Conservation (phyloP, 208 protist genomes). For the Blechomonas ayalai region DNA sequence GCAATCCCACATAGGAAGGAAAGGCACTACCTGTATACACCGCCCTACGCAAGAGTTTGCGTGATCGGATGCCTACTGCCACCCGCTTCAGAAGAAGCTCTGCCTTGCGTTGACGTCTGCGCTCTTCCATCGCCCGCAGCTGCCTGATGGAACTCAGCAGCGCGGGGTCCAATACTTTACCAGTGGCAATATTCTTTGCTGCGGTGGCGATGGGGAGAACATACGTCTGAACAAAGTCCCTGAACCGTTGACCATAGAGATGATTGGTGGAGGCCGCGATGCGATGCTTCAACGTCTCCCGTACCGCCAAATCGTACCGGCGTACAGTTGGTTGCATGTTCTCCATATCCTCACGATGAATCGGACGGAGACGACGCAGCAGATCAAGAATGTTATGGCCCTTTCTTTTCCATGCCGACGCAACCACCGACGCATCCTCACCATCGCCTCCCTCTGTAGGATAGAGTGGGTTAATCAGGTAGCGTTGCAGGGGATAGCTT, state of each 20-base stretch:
- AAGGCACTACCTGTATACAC: conserved; percentile 42
- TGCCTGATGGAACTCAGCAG: conserved; percentile 29
- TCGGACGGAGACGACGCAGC: conserved; percentile 2
- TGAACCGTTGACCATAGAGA: conserved; percentile 14
- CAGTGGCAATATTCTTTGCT: conserved; percentile 13
- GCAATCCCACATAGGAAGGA: conserved; percentile 27
- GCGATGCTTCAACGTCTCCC: background rate
- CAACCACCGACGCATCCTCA: too few species aligned
- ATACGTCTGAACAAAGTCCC: conserved; percentile 25
- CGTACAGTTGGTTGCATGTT: conserved; percentile 6
- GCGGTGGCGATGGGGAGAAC: conserved; percentile 29
- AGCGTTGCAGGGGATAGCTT: too few species aligned
- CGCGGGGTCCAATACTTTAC: conserved; percentile 10
- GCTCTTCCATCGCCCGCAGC: conserved; percentile 26
- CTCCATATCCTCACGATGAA: background rate
- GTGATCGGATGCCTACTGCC: conserved; percentile 40
- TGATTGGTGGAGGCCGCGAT: conserved; percentile 7
- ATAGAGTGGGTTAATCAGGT: too few species aligned
- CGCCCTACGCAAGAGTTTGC: conserved; percentile 15
- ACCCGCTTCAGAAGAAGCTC: conserved; percentile 36
- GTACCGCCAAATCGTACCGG: conserved; percentile 5
- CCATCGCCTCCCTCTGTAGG: too few species aligned
- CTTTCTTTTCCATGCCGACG: too few species aligned
- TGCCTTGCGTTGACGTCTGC: conserved; percentile 14
- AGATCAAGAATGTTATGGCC: conserved; percentile 2